phyloP scores from a whole-genome alignment of 352 stramenopile genomes.

The Phytophthora pseudosyringae region DNA sequence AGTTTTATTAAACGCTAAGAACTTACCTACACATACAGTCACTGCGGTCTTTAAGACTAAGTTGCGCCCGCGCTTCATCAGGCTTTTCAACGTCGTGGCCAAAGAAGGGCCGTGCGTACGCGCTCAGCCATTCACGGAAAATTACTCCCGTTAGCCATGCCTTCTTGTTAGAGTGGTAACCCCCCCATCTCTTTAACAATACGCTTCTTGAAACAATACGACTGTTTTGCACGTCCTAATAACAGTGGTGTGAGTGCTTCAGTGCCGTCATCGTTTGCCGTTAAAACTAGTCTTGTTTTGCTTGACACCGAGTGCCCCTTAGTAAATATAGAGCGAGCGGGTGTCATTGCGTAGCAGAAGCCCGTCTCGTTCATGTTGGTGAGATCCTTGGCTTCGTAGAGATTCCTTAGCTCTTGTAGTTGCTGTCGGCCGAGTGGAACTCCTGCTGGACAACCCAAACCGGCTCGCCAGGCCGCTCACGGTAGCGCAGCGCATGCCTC shows the following conservation, averaged over 20 bases:
- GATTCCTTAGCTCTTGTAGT: background rate
- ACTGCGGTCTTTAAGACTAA: no score
- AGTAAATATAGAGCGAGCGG: background rate
- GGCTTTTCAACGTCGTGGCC: no score
- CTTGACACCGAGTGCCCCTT: background rate
- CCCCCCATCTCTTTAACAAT: background rate
- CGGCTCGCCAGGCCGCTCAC: background rate
- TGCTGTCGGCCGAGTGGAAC: background rate
- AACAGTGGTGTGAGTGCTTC: background rate
- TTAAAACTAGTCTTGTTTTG: background rate
- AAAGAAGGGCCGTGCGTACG: no score
- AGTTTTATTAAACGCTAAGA: no score
- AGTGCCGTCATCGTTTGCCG: background rate
- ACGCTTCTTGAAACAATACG: constrained; percentile 4
- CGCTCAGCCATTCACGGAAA: constrained; percentile 5
- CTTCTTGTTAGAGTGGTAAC: constrained; percentile 2
- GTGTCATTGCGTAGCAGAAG: background rate
- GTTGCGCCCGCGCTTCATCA: no score
- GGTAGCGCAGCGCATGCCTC: background rate
- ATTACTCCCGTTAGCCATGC: constrained; percentile 5
- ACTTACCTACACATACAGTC: no score
- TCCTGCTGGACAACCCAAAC: background rate
- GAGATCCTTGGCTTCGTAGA: background rate
- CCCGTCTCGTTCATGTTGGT: background rate
- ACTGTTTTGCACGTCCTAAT: background rate